These are phyloP conservation scores for Tricholoma terreum DNA, from an alignment of 768 basidiomycete genomes.

Conservation along the genomic window DNA sequence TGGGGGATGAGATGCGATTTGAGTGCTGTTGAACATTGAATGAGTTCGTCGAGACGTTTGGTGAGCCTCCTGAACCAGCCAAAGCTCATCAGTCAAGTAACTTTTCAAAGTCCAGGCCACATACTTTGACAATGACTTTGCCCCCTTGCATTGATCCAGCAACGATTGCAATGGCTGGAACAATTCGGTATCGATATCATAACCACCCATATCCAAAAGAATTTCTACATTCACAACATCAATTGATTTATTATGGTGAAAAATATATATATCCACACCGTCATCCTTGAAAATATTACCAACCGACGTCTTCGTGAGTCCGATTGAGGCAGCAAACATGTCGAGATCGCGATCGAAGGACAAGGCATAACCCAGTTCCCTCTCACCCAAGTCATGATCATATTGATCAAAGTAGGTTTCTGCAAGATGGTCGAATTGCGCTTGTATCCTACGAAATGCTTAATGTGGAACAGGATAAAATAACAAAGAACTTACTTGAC, in stretches of 20 bases:
- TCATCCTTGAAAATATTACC: slow-evolving; percentile 71
- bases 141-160: slow-evolving; percentile 76
- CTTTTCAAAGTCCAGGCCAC: slow-evolving; percentile 17
- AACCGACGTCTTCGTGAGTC: slow-evolving; percentile 85
- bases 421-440: slow-evolving; percentile 90
- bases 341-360: slow-evolving; percentile 91
- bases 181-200: slow-evolving; percentile 71
- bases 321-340: slow-evolving; percentile 89
- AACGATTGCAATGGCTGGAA: slow-evolving; percentile 81
- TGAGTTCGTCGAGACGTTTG: slow-evolving; percentile 79
- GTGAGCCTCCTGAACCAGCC: slow-evolving; percentile 70
- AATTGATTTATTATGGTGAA: not conserved
- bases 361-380: slow-evolving; percentile 78
- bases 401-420: slow-evolving; percentile 82
- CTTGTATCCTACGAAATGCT: slow-evolving; percentile 65
- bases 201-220: slow-evolving; percentile 66
- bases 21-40: slow-evolving; percentile 66
- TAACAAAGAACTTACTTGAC: slow-evolving; percentile 57
- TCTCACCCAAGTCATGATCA: slow-evolving; percentile 87
- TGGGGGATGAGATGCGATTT: slow-evolving; percentile 69
- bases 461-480: not conserved
- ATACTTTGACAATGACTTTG: slow-evolving; percentile 77
- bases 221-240: slow-evolving; percentile 50
- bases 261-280: slow-evolving; percentile 40
- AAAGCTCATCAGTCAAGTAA: not conserved